Evolutionary conservation across 2,329 filamentous ascomycete genomes (phyloP).

Genomic region (Fusarium chlamydosporum): DNA sequence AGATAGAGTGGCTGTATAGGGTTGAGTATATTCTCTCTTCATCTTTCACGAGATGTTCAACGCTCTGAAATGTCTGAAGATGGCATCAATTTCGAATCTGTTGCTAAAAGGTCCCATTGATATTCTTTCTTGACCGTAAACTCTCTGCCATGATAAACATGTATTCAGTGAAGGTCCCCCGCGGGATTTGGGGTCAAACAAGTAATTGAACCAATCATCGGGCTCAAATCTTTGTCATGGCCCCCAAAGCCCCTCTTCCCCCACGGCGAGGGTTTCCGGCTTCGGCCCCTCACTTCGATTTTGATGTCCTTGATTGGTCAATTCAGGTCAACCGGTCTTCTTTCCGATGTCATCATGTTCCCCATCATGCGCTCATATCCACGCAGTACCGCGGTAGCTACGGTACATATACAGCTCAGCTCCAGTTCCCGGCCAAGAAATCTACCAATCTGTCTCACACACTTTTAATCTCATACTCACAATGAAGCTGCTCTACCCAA

Average conservation of each 20-base stretch:
- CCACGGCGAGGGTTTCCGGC: slow-evolving; percentile 42
- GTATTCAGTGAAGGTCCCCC: neutral
- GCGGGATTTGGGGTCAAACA: slow-evolving; percentile 37
- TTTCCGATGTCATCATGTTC: slow-evolving; percentile 39
- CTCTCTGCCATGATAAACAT: neutral
- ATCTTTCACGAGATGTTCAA: too few species aligned
- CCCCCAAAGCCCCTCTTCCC: slow-evolving; percentile 35
- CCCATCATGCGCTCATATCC: slow-evolving; percentile 38
- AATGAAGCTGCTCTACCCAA: slow-evolving; percentile 78
- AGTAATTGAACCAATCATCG: slow-evolving; percentile 1
- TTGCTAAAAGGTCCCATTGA: too few species aligned
- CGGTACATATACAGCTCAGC: slow-evolving; percentile 39
- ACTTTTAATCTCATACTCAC: neutral
- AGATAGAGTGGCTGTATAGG: too few species aligned
- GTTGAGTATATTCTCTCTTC: too few species aligned
- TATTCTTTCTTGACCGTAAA: neutral
- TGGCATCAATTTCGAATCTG: too few species aligned
- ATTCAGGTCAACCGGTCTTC: slow-evolving; percentile 34
- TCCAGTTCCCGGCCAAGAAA: neutral
- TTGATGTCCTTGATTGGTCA: neutral
- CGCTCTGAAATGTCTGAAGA: too few species aligned
- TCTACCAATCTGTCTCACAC: neutral
- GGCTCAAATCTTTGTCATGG: neutral
- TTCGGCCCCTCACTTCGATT: slow-evolving; percentile 15
- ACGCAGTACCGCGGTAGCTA: slow-evolving; percentile 11